A percentile compares a stretch with the other conserved stretches of the same genome.
Evolutionary conservation across 2,329 filamentous ascomycete genomes (phyloP).

Genomic region (Bipolaris oryzae): DNA sequence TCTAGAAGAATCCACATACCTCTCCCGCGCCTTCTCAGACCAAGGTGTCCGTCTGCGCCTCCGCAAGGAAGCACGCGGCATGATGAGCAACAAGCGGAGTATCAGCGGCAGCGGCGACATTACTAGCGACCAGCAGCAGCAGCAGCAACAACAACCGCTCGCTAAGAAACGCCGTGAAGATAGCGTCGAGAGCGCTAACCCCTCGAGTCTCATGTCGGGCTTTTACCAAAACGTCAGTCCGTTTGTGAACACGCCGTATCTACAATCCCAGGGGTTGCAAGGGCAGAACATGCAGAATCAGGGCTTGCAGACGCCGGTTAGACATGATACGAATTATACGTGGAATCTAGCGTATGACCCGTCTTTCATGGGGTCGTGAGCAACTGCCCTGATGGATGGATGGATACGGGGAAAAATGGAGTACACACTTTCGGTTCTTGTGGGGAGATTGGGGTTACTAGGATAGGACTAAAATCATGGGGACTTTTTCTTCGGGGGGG

Average conservation of each 20-base stretch:
- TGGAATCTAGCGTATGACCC: neutral
- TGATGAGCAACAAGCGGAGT: constrained; percentile 35
- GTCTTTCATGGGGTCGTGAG: too few relatives aligned
- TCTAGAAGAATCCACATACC: constrained; percentile 78
- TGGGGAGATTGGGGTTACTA: too few relatives aligned
- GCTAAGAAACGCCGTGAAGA: neutral
- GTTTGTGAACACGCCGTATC: neutral
- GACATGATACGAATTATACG: neutral
- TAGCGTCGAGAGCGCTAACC: neutral
- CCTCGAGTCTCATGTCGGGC: neutral
- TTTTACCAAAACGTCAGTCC: neutral
- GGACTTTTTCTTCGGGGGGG: too few relatives aligned
- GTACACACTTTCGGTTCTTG: too few relatives aligned
- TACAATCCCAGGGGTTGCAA: neutral
- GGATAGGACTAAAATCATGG: too few relatives aligned
- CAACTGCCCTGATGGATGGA: too few relatives aligned
- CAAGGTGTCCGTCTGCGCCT: constrained; percentile 83
- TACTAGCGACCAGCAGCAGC: too few relatives aligned
- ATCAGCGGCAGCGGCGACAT: neutral
- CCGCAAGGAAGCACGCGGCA: constrained; percentile 74
- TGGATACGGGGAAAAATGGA: too few relatives aligned
- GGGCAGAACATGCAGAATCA: neutral
- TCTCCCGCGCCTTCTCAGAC: constrained; percentile 83
- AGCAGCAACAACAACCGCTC: neutral
- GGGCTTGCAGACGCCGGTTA: neutral